Base-by-base conservation (phyloP, 2,329 filamentous ascomycete genomes). In the Sarocladium kiliense region DNA sequence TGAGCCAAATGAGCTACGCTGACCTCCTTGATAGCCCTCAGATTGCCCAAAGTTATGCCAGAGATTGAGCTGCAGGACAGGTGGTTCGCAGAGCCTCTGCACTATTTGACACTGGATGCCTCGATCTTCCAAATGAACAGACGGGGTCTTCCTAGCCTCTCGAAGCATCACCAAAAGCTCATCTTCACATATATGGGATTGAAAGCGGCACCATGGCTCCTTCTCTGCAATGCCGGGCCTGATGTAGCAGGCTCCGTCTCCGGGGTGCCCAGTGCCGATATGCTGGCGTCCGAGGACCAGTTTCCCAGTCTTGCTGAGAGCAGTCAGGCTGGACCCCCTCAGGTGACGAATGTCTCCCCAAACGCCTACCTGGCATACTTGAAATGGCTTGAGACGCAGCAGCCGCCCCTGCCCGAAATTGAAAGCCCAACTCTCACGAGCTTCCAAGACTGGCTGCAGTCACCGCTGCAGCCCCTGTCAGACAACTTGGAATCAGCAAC, bases 401-500 rank as follows among this genome's bases (percentile, higher is more conserved):
- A 97, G 65, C 85, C 87, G 9, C 77, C 85, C 0, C 74, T 78
- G 55, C 73, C 74, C 0, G 68, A 69, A 6, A 70, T 83, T 3
- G 81, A 85, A 64, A 74, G 74, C 16, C 69, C 72, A 2, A 78
- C 77, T 1, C 66, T 85, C 56, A 77, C 74, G 3, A 81, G 74
- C 62, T 81, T 85, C 82, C 95, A 99, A 65, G 94, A 99, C 69
- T 99, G 94, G 78, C 78, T 99, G 11, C 94, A 99, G 69, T 92
- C 92, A 2, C 94, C 94, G 2, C 77, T 99, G 39, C 95, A 99
- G 68, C 94, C 94, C 0, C 78, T 99, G 14, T 93, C 93, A 0
- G 94, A 99, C 70, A 99, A 99, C 63, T 79, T 99, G 14, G 95
- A 99, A 69, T 96, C 91, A 47, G 89, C 96, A 41, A 99, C 94